Base-by-base conservation (phyloP, 208 protist genomes). In the Crithidia sp. region DNA sequence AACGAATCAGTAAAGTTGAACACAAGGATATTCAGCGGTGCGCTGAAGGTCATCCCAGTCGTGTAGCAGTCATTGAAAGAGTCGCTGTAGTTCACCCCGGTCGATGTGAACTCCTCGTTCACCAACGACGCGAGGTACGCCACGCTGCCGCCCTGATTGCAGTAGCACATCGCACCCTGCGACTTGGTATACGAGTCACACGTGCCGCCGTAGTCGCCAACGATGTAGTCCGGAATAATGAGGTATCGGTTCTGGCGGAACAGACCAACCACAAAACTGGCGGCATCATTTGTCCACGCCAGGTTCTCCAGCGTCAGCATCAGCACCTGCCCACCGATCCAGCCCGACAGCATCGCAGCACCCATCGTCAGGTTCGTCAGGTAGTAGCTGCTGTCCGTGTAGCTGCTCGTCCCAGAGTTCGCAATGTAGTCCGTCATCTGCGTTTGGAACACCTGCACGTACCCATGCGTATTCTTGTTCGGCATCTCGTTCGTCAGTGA, bases 171-270 rank as follows among this genome's bases (percentile, higher is more conserved):
- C 13, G 76, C 83, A 12, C 78, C 83, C 17, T 83, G 66, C 16
- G 28, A 16, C 10, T 7, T 9, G 2, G 74, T 70, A 37, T 45
- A 7, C 4, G 37, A 5, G 13, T 56, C 47, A 53, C 77, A 81
- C 45, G 37, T 17, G n/a, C 74, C 85, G 56, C 88, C 85, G 74
- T 81, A 93, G 70, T 89, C 81, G 50, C 85, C 88, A 39, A 89
- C 19, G 40, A 93, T 61, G 55, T 81, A 71, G 76, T 90, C 85
- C 13, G 71, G 73, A 40, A 67, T 74, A 16, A 90, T 57, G 28
- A 87, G 49, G 72, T 88, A 90, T n/a, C 85, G 81, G 19, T 82
- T 78, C 62, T 93, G 88, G 2, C 56, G 5, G 62, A 88, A 89
- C 3, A 89, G 19, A 7, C 66, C 58, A 0, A 8, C 10, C 71